Conservation (phyloP, 257 asterid genomes). For the Plantago ovata region DNA sequence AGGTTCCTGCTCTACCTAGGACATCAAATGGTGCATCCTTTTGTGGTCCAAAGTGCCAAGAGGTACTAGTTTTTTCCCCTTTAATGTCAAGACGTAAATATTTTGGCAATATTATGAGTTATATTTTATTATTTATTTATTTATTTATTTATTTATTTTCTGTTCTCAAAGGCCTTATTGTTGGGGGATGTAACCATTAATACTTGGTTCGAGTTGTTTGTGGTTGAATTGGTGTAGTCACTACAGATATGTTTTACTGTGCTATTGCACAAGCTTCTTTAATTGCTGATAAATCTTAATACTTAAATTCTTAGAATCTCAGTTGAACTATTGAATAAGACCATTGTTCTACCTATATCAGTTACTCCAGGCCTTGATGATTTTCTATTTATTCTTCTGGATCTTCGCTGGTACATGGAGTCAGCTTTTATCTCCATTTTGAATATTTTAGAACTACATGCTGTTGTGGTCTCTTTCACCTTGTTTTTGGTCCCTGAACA, state of each 20-base stretch:
- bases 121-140: slow-evolving; percentile 9
- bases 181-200: background rate
- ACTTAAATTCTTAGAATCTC: too few species aligned
- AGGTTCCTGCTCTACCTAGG: slow-evolving; percentile 32
- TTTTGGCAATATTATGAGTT: background rate
- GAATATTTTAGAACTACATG: too few species aligned
- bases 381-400: slow-evolving; percentile 7
- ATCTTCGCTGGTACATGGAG: background rate
- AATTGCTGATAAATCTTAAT: too few species aligned
- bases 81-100: slow-evolving; percentile 11
- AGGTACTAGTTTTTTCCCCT: slow-evolving; percentile 48
- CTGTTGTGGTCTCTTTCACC: too few species aligned
- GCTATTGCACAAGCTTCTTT: too few species aligned
- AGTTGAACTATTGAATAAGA: too few species aligned
- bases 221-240: slow-evolving; percentile 2
- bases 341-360: background rate
- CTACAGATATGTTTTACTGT: too few species aligned
- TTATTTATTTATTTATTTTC: too few species aligned
- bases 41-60: slow-evolving; percentile 79
- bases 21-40: slow-evolving; percentile 46
- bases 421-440: background rate
- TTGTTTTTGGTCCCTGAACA: background rate
- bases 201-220: background rate
- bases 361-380: slow-evolving; percentile 7
- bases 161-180: background rate